Evolutionary conservation across 2,329 filamentous ascomycete species (phyloP).

Genomic region (Aspergillus japonicus): DNA sequence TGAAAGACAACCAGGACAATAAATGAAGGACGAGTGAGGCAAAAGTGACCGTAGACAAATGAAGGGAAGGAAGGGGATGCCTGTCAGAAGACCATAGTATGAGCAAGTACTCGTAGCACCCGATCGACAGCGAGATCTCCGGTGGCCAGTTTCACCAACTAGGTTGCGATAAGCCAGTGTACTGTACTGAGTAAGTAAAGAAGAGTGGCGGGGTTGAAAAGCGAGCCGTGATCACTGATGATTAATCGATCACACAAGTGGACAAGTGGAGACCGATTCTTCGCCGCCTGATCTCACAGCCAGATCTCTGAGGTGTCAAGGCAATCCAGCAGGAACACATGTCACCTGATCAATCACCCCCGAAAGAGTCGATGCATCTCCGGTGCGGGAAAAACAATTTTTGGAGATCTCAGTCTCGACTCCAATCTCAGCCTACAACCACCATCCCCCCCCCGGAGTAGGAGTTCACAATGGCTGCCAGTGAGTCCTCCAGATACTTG

Average conservation of each 20-base stretch:
- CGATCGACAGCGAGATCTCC: constrained; percentile 14
- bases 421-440: constrained; percentile 16
- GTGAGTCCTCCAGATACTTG: constrained; percentile 41
- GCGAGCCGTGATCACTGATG: constrained; percentile 13
- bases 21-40: background rate
- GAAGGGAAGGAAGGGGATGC: background rate
- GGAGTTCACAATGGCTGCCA: constrained; percentile 38
- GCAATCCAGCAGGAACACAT: background rate
- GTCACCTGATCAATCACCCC: constrained; percentile 12
- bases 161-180: constrained; percentile 1
- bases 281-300: constrained; percentile 13
- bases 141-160: background rate
- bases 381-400: constrained; percentile 36
- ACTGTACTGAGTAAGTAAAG: too few relatives aligned
- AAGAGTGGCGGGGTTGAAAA: constrained; percentile 7
- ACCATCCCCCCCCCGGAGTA: constrained; percentile 2
- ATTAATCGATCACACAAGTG: constrained; percentile 4
- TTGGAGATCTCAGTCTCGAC: constrained; percentile 20
- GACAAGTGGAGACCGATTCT: constrained; percentile 13
- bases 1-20: constrained; percentile 3
- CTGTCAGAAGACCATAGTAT: constrained; percentile 10
- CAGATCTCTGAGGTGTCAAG: constrained; percentile 7
- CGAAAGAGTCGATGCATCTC: constrained; percentile 16
- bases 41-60: background rate
- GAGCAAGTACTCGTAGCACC: background rate